Evolutionary conservation across 805 yeast genomes (phyloP).

Genomic region (Candida broadrunensis): DNA sequence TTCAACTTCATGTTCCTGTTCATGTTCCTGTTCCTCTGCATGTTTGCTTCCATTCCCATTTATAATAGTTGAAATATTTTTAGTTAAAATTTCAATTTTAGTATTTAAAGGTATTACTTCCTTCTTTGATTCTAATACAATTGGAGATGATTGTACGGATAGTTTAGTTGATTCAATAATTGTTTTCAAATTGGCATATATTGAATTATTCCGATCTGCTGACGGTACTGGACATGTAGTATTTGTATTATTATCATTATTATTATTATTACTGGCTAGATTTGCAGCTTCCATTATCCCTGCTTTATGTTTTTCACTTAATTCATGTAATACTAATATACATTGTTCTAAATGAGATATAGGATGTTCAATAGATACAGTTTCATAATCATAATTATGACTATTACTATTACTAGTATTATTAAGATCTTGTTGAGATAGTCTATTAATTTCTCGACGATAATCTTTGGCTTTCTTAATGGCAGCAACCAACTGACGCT

Average conservation of each 20-base stretch:
- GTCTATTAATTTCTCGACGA: constrained; percentile 1
- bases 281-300: background rate
- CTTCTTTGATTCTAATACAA: no score
- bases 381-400: constrained; percentile 9
- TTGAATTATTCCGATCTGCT: no score
- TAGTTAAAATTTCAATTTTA: background rate
- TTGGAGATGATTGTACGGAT: no score
- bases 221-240: no score
- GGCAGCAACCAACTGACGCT: constrained; percentile 32
- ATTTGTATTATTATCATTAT: no score
- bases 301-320: constrained; percentile 26
- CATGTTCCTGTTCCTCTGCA: no score
- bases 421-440: no score
- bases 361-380: constrained; percentile 15
- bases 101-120: background rate
- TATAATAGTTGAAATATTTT: background rate
- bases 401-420: constrained; percentile 1
- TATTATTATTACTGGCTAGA: no score
- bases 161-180: no score
- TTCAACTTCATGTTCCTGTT: no score
- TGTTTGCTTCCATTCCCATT: background rate
- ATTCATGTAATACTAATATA: constrained; percentile 23
- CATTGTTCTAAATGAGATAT: constrained; percentile 27
- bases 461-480: constrained; percentile 22
- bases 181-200: no score